These are phyloP conservation scores for Hypericum androsaemum DNA, from an alignment of 345 rosid genomes.

Conservation along the genomic window DNA sequence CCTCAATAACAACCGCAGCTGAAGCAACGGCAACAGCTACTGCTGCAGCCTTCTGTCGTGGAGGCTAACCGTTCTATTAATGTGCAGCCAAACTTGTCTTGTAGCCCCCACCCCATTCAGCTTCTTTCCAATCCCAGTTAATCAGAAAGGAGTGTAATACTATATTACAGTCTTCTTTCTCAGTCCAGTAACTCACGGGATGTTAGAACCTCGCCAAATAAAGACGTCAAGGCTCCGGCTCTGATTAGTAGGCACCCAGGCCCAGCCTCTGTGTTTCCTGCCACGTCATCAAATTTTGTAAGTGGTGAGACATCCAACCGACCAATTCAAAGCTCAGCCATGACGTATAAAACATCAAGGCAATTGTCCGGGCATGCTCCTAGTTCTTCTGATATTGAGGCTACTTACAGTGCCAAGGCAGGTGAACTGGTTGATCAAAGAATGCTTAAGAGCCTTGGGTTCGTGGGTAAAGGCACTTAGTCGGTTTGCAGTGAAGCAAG, in stretches of 20 bases:
- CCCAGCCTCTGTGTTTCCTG: conserved; percentile 28
- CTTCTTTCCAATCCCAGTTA: conserved; percentile 29
- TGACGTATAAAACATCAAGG: conserved; percentile 18
- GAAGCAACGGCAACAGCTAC: conserved; percentile 13
- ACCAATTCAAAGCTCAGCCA: conserved; percentile 24
- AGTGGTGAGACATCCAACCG: conserved; percentile 20
- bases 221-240: conserved; percentile 26
- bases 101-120: conserved; percentile 41
- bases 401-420: conserved; percentile 23
- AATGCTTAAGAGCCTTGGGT: conserved; percentile 32
- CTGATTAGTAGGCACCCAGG: conserved; percentile 25
- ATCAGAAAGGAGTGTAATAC: conserved; percentile 24
- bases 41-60: conserved; percentile 24
- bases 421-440: conserved; percentile 36
- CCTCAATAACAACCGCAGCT: conserved; percentile 14
- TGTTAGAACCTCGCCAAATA: conserved; percentile 24
- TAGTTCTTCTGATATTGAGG: conserved; percentile 19
- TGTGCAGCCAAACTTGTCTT: conserved; percentile 57
- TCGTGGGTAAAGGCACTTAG: conserved; percentile 29
- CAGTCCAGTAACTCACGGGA: conserved; percentile 30
- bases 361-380: conserved; percentile 22
- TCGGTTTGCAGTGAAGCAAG: conserved; percentile 44
- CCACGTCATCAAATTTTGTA: conserved; percentile 30
- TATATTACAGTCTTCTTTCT: conserved; percentile 34
- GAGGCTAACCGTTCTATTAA: conserved; percentile 34